A percentile compares a stretch with the other conserved stretches of the same genome.
Conservation (phyloP, 1,284 basidiomycete species). For the Neonothopanus nambi region DNA sequence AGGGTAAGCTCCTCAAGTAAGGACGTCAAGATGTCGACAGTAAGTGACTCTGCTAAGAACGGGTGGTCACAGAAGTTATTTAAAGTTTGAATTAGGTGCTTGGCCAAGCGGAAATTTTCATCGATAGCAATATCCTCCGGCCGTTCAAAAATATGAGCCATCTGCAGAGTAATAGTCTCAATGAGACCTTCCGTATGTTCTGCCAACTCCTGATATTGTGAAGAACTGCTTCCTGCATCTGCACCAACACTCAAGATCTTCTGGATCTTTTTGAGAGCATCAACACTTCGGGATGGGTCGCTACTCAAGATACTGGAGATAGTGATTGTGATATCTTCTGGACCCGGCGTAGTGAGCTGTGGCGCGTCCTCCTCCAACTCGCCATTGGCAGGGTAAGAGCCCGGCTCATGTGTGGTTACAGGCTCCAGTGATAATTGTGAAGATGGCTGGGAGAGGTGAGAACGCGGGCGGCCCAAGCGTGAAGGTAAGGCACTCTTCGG, state of each 20-base stretch:
- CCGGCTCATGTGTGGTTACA: background rate
- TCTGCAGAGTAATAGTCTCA: constrained; percentile 85
- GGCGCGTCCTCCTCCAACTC: constrained; percentile 22
- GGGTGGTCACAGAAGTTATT: constrained; percentile 90
- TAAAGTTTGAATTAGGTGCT: constrained; percentile 93
- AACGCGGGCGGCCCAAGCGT: constrained; percentile 61
- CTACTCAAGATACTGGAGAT: constrained; percentile 85
- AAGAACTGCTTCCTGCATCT: constrained; percentile 66
- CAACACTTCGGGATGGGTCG: constrained; percentile 85
- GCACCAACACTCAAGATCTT: constrained; percentile 75
- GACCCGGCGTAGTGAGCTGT: constrained; percentile 26
- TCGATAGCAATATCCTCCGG: constrained; percentile 72
- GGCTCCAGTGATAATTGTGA: too few species aligned
- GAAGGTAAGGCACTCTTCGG: constrained; percentile 72
- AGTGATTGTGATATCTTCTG: constrained; percentile 71
- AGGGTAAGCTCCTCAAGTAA: constrained; percentile 87
- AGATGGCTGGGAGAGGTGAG: constrained; percentile 35
- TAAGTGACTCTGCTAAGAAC: constrained; percentile 79
- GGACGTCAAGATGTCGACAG: constrained; percentile 76
- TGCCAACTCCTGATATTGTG: constrained; percentile 74
- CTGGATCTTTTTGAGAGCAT: constrained; percentile 91
- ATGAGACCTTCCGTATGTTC: constrained; percentile 86
- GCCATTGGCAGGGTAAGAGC: constrained; percentile 23
- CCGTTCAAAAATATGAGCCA: constrained; percentile 86
- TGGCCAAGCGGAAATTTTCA: constrained; percentile 87